Evolutionary conservation across 169 alveolate species (phyloP), one percentile per base, ranked within the genome.

Genomic region (Plasmodium gonderi): DNA sequence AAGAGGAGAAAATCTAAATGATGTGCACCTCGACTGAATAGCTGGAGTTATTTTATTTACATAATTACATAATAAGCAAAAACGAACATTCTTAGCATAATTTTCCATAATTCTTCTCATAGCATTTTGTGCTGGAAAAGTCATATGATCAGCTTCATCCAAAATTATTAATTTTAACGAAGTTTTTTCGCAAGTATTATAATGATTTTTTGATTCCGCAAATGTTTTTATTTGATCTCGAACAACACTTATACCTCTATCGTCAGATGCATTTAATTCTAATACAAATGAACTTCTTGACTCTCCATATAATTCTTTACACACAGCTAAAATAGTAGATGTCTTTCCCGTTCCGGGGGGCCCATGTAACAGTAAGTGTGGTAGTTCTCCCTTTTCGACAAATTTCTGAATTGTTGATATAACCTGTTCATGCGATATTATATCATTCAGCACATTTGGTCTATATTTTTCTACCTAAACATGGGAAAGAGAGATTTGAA

Each of bases 141-240:
- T 99, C 99, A 99, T 98, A 95, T 97, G 98, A 94, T 99, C 99
- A 65, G 99, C 99, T 94, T 99, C 99, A 96, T 99, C 99, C 60
- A 99, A 94, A 67, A 99, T 98, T 40, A 99, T 98, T 85, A 99
- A 94, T 95, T 99, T 97, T 65, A 96, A 89, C 65, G 90, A 20
- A 14, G 96, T 94, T 45, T 93, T 91, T 31, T 90, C 95, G 44
- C 95, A 90, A 45, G 92, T 79, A 36, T 83, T 94, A 75, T 87
- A 95, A 54, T 95, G 92, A 91, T 96, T 95, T 29, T 96, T 79
- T 42, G 98, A 96, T 92, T 97, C 98, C 6, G 98, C 98, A 95
- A 99, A 98, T 8, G 98, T 96, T 94, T 98, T 98, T 65, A 99
- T 98, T 91, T 97, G 97, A 82, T 98, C 99, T 78, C 99, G 96